Evolutionary conservation across 176 grass and related monocot species (phyloP).

Genomic region (Pontederia paniculata): DNA sequence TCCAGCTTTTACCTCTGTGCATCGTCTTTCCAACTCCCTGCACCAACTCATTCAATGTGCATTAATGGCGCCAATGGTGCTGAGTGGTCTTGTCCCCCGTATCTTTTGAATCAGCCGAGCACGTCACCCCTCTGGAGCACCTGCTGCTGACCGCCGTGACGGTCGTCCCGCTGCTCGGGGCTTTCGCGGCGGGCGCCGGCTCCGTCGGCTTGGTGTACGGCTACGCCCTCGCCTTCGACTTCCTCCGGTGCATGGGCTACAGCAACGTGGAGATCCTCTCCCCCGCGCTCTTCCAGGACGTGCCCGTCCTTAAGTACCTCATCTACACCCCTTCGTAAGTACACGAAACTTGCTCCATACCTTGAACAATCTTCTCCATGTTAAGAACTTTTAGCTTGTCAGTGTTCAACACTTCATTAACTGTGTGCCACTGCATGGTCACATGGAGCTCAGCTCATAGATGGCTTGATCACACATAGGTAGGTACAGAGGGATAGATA

Average conservation of each 20-base stretch:
- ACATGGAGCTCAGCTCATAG: too few relatives aligned
- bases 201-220: slow-evolving; percentile 44
- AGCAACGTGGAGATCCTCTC: slow-evolving; percentile 10
- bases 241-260: slow-evolving; percentile 10
- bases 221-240: not conserved
- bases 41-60: too few relatives aligned
- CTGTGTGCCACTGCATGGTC: too few relatives aligned
- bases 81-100: too few relatives aligned
- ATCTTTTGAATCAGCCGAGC: slow-evolving; percentile 34
- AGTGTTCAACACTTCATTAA: too few relatives aligned
- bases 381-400: too few relatives aligned
- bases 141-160: slow-evolving; percentile 42
- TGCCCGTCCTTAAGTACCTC: slow-evolving; percentile 3
- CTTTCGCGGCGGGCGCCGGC: slow-evolving; percentile 38
- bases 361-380: too few relatives aligned
- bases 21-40: too few relatives aligned
- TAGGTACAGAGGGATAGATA: too few relatives aligned
- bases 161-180: slow-evolving; percentile 36
- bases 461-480: too few relatives aligned
- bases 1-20: too few relatives aligned
- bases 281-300: not conserved
- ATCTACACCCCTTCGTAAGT: slow-evolving; percentile 8
- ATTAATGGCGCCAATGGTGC: too few relatives aligned
- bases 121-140: slow-evolving; percentile 61
- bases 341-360: not conserved